Evolutionary conservation across 345 rosid species (phyloP), one percentile per base, ranked within the genome.

Genomic region (Cardiospermum halicacabum): DNA sequence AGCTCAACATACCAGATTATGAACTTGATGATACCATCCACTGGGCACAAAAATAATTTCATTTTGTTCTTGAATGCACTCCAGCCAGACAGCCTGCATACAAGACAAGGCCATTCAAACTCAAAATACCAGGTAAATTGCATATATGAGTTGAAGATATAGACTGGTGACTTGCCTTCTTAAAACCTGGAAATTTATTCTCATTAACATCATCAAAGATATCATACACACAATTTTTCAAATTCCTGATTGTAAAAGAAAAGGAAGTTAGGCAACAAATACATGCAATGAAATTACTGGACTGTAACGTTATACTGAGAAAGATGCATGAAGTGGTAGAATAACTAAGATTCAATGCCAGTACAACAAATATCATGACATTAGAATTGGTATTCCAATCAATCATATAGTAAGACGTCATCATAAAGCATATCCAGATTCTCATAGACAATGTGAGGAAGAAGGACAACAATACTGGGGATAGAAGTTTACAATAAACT

Each of bases 1-100:
- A 60, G 51, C 61, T 36, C 25, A 40, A 60, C 27, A 40, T 80
- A 90, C 97, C 88, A 90, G 75, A 85, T 93, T 93, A 60, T 82
- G 91, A 60, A 93, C 98, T 90, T 93, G 97, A 82, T 93, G 94
- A 79, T 86, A 88, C 98, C 97, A 93, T 71, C 98, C 97, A 60
- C 97, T 88, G 25, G 97, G 97, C 63, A 90, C 97, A 82, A 85
- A 90, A 65, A 90, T 82, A 61, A 82, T 74, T 70, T 88, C 95
- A 62, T 85, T 85, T 32, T 75, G 63, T 67, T 81, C 88, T 78
- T 90, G 98, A 74, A 70, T 72, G 76, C 96, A 88, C 57, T 86
- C 97, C 65, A 84, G 64, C 98, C 98, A 93, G 67, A 80, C 56
- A 42, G 96, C 82, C 97, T 90, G 71, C 75, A 72, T n/a, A 21